Conservation (phyloP, 768 basidiomycete genomes). For the Termitomyces sp. region DNA sequence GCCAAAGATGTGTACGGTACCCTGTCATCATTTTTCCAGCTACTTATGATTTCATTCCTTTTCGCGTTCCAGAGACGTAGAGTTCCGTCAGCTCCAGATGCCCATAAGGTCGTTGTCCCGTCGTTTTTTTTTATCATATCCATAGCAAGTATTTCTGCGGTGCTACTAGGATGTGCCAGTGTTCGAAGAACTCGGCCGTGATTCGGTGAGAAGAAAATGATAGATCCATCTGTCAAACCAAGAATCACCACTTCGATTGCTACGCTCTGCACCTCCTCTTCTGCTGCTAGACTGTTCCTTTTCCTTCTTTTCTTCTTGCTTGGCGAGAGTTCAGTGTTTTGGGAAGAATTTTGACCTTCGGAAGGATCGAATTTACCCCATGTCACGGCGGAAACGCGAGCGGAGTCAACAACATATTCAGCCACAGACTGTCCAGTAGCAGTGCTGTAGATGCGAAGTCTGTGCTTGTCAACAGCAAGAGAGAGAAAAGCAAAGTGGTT, state of each 20-base stretch:
- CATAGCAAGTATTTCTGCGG: constrained; percentile 47
- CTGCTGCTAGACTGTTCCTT: constrained; percentile 23
- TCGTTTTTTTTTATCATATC: constrained; percentile 26
- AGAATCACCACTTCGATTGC: constrained; percentile 44
- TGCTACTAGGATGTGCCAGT: constrained; percentile 50
- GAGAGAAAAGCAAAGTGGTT: constrained; percentile 57
- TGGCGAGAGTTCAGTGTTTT: constrained; percentile 28
- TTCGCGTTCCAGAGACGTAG: constrained; percentile 55
- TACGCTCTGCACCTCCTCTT: constrained; percentile 19
- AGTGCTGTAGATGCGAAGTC: constrained; percentile 61
- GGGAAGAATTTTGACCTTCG: constrained; percentile 17
- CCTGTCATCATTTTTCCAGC: constrained; percentile 53
- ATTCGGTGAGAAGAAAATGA: constrained; percentile 56
- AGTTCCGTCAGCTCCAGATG: constrained; percentile 52
- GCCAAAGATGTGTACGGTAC: constrained; percentile 53
- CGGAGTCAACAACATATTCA: constrained; percentile 52
- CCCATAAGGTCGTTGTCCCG: constrained; percentile 39
- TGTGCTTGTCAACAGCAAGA: constrained; percentile 67
- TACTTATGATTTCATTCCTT: constrained; percentile 41
- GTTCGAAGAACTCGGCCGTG: constrained; percentile 53
- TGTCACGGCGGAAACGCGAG: constrained; percentile 47
- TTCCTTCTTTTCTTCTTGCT: constrained; percentile 55
- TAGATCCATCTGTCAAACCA: constrained; percentile 57
- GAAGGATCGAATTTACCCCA: constrained; percentile 42
- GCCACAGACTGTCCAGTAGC: constrained; percentile 48